phyloP scores from a whole-genome alignment of 1,284 basidiomycete genomes.

The Pseudozyma sp. region DNA sequence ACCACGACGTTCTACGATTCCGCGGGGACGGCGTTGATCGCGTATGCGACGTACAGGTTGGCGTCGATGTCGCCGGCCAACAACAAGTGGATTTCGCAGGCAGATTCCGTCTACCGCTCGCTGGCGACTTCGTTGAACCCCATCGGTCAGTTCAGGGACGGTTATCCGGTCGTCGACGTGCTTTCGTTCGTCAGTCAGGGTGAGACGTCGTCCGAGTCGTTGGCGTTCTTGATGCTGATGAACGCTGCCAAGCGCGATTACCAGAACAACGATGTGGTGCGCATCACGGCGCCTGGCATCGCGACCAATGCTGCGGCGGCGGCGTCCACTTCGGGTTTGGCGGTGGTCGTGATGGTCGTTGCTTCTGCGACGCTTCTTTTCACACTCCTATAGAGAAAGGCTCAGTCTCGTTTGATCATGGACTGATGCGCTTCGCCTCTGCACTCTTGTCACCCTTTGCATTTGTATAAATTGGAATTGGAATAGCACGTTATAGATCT shows the following conservation, averaged over 20 bases:
- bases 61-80: conserved; percentile 53
- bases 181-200: conserved; percentile 50
- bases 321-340: neutral
- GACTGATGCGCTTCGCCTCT: conserved; percentile 11
- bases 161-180: conserved; percentile 57
- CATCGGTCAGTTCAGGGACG: conserved; percentile 46
- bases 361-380: conserved; percentile 3
- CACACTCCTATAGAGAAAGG: conserved; percentile 3
- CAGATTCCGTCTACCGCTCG: conserved; percentile 56
- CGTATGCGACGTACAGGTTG: conserved; percentile 60
- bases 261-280: conserved; percentile 35
- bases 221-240: conserved; percentile 62
- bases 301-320: conserved; percentile 17
- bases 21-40: conserved; percentile 59
- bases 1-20: conserved; percentile 53
- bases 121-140: conserved; percentile 45
- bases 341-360: neutral
- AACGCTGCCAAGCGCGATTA: conserved; percentile 61
- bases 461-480: neutral
- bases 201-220: conserved; percentile 55
- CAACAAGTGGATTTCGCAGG: conserved; percentile 32
- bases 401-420: conserved; percentile 31
- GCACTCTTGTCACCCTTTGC: neutral
- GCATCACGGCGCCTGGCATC: conserved; percentile 24
- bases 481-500: neutral